Evolutionary conservation across 805 yeast species (phyloP), one percentile per base, ranked within the genome.

Genomic region (Saccharomycopsis guyanensis): DNA sequence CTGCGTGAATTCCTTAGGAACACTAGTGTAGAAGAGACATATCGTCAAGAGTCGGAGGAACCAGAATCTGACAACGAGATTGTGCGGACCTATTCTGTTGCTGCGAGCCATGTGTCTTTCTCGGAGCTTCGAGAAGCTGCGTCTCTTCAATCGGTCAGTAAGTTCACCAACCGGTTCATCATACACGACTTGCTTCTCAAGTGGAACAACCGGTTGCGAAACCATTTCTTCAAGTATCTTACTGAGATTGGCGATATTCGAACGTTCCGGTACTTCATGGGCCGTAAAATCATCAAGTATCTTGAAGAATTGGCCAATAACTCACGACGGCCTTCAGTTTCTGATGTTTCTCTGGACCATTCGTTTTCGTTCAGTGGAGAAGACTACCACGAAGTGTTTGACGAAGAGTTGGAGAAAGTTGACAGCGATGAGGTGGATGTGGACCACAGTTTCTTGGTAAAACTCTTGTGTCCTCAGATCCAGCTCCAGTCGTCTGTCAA

Each of bases 381-480:
- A 40, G 66, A 64, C 37, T 60, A 59, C 42, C 62, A 75, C 27
- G 66, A 68, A 13, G 60, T 65, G 0, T 78, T 78, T 54, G 74
- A 75, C 24, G 69, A 66, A 1, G 67, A 73, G 22, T 59, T 80
- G 32, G 63, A 73, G 46, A 59, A 63, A 8, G 66, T 73, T 2
- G 60, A 62, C 34, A 62, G 63, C 0, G 64, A 62, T 3, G 64
- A 64, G 18, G 68, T 71, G 33, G 73, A 75, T 42, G 60, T 65
- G 5, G 71, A 59, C 47, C 74, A 75, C 52, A 73, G 76, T 44
- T 76, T 70, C 56, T 64, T 78, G 48, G 59, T 80, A 38, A 72
- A 73, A 52, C 62, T 81, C 36, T 68, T 75, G 4, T 73, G 78
- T 39, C 85, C 86, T 0, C 87, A 81, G 56, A 67, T 80, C 12